Evolutionary conservation across 1,284 basidiomycete species (phyloP).

Genomic region (Sanguinoderma infundibulare): DNA sequence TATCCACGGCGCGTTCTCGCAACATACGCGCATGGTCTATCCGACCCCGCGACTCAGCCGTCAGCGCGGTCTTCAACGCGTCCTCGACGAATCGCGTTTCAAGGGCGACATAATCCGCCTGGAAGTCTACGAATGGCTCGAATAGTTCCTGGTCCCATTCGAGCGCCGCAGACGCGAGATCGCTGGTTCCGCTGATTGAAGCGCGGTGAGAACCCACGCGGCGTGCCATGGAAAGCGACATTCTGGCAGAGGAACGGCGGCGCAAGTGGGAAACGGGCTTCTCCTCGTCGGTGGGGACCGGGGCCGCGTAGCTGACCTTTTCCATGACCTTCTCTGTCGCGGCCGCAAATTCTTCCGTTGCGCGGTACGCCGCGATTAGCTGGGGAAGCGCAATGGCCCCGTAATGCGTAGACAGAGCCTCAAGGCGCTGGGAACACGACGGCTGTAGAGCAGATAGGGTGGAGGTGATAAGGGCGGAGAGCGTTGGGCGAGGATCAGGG

Average conservation of each 20-base stretch:
- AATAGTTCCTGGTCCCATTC: constrained; percentile 91
- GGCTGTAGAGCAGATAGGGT: constrained; percentile 81
- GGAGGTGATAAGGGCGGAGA: constrained; percentile 82
- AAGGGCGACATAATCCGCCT: constrained; percentile 78
- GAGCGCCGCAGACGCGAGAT: constrained; percentile 40
- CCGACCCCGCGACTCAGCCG: constrained; percentile 29
- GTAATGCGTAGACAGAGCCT: constrained; percentile 65
- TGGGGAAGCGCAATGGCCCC: constrained; percentile 67
- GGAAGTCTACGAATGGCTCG: constrained; percentile 90
- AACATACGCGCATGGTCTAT: constrained; percentile 67
- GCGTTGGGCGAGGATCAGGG: constrained; percentile 73
- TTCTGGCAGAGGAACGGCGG: constrained; percentile 61
- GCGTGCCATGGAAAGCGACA: constrained; percentile 81
- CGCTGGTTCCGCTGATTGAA: constrained; percentile 33
- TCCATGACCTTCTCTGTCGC: constrained; percentile 77
- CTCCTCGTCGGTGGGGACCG: constrained; percentile 16
- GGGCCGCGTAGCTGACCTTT: constrained; percentile 59
- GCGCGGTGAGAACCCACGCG: constrained; percentile 43
- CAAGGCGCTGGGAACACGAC: constrained; percentile 77
- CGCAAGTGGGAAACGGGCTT: constrained; percentile 23
- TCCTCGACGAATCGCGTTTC: constrained; percentile 74
- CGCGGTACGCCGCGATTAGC: constrained; percentile 71
- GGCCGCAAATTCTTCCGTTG: constrained; percentile 82
- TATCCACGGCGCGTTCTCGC: constrained; percentile 71
- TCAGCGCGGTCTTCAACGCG: constrained; percentile 51